Conservation (phyloP, 257 asterid species). For the Marsdenia floribunda region DNA sequence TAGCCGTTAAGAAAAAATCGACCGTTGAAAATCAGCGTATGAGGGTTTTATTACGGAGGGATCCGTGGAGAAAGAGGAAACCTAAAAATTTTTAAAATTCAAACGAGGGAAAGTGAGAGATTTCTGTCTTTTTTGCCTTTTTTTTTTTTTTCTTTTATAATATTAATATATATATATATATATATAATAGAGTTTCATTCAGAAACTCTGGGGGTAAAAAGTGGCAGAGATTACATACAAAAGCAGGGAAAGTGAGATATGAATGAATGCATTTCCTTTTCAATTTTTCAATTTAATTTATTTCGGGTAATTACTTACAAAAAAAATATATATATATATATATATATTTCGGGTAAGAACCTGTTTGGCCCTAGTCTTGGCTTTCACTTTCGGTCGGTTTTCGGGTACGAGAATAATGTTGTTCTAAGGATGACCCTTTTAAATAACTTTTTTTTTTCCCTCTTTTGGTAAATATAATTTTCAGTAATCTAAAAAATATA, state of each 20-base stretch:
- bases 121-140: background rate
- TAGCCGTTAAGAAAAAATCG: constrained; percentile 31
- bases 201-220: too few relatives aligned
- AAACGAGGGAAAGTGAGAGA: constrained; percentile 17
- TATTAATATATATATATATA: too few relatives aligned
- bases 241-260: constrained; percentile 4
- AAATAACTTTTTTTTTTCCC: too few relatives aligned
- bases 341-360: background rate
- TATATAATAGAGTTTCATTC: too few relatives aligned
- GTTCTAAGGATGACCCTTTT: too few relatives aligned
- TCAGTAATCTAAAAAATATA: too few relatives aligned
- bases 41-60: constrained; percentile 13
- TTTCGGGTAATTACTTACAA: background rate
- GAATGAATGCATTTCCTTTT: background rate
- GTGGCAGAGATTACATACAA: too few relatives aligned
- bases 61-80: background rate
- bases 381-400: background rate
- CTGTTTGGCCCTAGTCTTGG: background rate
- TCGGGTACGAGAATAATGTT: background rate
- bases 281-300: background rate
- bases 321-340: too few relatives aligned
- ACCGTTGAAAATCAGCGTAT: constrained; percentile 30
- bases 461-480: too few relatives aligned
- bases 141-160: too few relatives aligned
- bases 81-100: constrained; percentile 20